These are phyloP conservation scores for Camelina neglecta DNA, from an alignment of 345 rosid species.

Conservation along the genomic window DNA sequence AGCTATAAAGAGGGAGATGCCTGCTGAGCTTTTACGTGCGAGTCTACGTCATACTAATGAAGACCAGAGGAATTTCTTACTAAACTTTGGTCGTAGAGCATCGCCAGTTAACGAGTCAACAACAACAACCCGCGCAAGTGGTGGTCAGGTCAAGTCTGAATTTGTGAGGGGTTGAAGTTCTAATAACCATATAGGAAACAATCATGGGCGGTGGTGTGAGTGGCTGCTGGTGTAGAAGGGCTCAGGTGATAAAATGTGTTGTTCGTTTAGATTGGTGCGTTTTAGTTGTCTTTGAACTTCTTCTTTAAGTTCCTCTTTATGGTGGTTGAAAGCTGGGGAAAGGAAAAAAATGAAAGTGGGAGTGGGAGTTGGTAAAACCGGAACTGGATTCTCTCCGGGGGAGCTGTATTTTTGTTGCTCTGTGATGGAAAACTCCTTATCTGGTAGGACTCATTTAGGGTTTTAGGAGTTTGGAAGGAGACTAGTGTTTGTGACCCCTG, in stretches of 20 bases:
- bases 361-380: slow-evolving; percentile 53
- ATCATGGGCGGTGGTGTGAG: background rate
- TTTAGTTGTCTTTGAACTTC: background rate
- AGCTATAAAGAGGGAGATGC: slow-evolving; percentile 91
- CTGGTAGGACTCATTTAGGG: slow-evolving; percentile 31
- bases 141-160: slow-evolving; percentile 64
- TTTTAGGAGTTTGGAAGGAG: slow-evolving; percentile 42
- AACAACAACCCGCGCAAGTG: slow-evolving; percentile 44
- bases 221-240: slow-evolving; percentile 18
- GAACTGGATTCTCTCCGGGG: slow-evolving; percentile 44
- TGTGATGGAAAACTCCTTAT: slow-evolving; percentile 49
- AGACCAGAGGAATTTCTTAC: slow-evolving; percentile 70
- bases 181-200: slow-evolving; percentile 30
- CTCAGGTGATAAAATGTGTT: slow-evolving; percentile 26
- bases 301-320: slow-evolving; percentile 3
- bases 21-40: slow-evolving; percentile 91
- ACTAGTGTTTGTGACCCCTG: slow-evolving; percentile 38
- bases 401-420: slow-evolving; percentile 73
- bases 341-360: slow-evolving; percentile 47
- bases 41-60: slow-evolving; percentile 93
- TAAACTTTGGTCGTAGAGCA: slow-evolving; percentile 71
- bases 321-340: slow-evolving; percentile 48
- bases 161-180: slow-evolving; percentile 60
- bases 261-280: slow-evolving; percentile 20
- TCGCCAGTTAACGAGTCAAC: slow-evolving; percentile 45